Percentiles rank a stretch among this genome's conserved stretches.
Evolutionary conservation across 257 asterid genomes (phyloP).

Genomic region (Avicennia marina): DNA sequence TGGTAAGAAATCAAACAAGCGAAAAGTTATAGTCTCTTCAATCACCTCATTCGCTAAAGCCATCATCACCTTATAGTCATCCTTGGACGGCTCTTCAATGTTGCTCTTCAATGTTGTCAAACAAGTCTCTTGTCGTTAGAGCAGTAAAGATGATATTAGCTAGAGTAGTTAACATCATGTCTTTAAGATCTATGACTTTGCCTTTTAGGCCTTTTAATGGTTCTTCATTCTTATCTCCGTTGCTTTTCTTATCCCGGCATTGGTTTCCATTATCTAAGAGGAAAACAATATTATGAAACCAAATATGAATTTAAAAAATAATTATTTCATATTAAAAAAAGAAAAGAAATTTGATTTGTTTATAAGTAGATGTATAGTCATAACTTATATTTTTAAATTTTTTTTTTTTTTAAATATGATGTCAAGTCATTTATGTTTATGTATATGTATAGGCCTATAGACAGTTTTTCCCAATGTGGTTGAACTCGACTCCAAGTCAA

Average conservation of each 20-base stretch:
- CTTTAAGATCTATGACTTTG: conserved; percentile 4
- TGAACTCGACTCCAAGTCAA: too few species aligned
- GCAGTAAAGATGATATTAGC: background rate
- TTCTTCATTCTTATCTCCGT: conserved; percentile 12
- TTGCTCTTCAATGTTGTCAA: background rate
- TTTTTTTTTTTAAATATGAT: too few species aligned
- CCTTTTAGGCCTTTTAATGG: background rate
- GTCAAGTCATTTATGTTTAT: too few species aligned
- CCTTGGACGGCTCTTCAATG: too few species aligned
- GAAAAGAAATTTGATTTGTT: too few species aligned
- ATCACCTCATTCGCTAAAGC: background rate
- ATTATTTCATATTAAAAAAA: too few species aligned
- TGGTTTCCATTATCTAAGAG: conserved; percentile 3
- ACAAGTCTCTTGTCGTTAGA: conserved; percentile 11
- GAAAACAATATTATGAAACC: too few species aligned
- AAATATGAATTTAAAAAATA: too few species aligned
- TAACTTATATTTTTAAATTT: too few species aligned
- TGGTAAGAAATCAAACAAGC: conserved; percentile 17
- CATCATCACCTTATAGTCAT: background rate
- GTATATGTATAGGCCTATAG: too few species aligned
- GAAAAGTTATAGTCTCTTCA: background rate
- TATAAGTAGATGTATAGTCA: too few species aligned
- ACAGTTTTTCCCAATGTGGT: too few species aligned
- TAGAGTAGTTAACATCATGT: conserved; percentile 4
- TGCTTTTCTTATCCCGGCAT: background rate